Conservation (phyloP, 2,329 filamentous ascomycete genomes). For the Pestalotiopsis sp. region DNA sequence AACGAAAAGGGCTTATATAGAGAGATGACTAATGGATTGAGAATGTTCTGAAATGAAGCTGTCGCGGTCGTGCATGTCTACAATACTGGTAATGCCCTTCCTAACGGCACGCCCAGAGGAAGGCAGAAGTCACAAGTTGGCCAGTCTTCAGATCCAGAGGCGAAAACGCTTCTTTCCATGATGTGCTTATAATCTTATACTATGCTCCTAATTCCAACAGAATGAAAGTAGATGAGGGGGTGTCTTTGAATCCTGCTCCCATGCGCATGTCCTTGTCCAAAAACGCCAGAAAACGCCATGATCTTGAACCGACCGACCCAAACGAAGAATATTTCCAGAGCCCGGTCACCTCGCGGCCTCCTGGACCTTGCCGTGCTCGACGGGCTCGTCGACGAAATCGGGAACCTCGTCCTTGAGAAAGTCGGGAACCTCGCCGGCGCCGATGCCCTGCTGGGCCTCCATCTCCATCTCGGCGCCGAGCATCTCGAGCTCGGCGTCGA, state of each 20-base stretch:
- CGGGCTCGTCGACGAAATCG: conserved; percentile 91
- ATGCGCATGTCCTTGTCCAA: not conserved
- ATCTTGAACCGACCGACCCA: not conserved
- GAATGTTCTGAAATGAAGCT: not conserved
- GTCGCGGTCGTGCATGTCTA: not conserved
- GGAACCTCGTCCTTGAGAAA: conserved; percentile 91
- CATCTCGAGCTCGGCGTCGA: conserved; percentile 95
- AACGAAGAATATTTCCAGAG: conserved; percentile 13
- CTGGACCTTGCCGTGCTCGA: conserved; percentile 77
- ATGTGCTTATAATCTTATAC: not conserved
- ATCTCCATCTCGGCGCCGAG: conserved; percentile 92
- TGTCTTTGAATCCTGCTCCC: not conserved
- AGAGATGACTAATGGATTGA: not conserved
- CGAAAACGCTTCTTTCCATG: not conserved
- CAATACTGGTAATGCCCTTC: not conserved
- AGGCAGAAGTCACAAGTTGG: not conserved
- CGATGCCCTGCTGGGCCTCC: conserved; percentile 63
- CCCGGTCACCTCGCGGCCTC: conserved; percentile 65
- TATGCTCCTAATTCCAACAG: not conserved
- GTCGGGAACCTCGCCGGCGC: conserved; percentile 67
- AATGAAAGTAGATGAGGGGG: not conserved
- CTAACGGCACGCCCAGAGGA: not conserved
- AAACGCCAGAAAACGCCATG: conserved; percentile 4
- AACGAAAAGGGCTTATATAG: not conserved
- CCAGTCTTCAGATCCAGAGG: not conserved